Percentiles rank a stretch among this genome's conserved stretches.
Evolutionary conservation across 768 basidiomycete species (phyloP).

Genomic region (Boletus coccyginus): DNA sequence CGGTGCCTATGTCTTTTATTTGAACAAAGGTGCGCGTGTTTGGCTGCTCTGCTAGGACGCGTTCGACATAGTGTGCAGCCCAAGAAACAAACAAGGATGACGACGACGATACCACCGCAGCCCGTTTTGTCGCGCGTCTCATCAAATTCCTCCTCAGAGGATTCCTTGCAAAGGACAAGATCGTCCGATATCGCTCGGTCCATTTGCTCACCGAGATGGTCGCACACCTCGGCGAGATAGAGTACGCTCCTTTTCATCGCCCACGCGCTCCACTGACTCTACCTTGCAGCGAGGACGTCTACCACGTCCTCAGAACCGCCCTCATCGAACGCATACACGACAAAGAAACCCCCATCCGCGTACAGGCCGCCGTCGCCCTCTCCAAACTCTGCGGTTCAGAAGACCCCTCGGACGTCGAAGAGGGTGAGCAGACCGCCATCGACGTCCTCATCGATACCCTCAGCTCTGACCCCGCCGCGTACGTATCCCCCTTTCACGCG

Average conservation of each 20-base stretch:
- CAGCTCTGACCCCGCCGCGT: conserved; percentile 74
- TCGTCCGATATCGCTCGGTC: conserved; percentile 78
- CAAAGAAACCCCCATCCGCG: conserved; percentile 73
- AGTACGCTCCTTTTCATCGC: conserved; percentile 47
- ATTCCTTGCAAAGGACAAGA: conserved; percentile 84
- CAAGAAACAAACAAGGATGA: conserved; percentile 40
- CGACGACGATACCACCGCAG: conserved; percentile 65
- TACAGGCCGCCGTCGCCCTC: conserved; percentile 78
- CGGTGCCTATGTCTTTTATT: too few species aligned
- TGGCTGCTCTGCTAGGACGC: background rate
- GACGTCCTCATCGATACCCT: conserved; percentile 69
- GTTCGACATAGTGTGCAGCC: conserved; percentile 25
- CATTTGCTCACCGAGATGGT: too few species aligned
- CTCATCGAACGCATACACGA: conserved; percentile 75
- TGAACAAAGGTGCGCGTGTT: conserved; percentile 61
- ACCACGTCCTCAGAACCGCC: conserved; percentile 52
- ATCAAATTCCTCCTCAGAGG: conserved; percentile 74
- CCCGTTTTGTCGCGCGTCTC: conserved; percentile 66
- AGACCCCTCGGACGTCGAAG: conserved; percentile 53
- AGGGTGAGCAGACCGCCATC: conserved; percentile 42
- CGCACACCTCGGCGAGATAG: conserved; percentile 75
- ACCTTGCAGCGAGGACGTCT: conserved; percentile 68
- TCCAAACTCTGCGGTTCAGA: conserved; percentile 75
- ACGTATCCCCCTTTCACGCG: conserved; percentile 29
- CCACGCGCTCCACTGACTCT: background rate